Percentiles rank a stretch among this genome's conserved stretches.
phyloP scores from a whole-genome alignment of 2,329 filamentous ascomycete genomes.

The Colletotrichum lini region DNA sequence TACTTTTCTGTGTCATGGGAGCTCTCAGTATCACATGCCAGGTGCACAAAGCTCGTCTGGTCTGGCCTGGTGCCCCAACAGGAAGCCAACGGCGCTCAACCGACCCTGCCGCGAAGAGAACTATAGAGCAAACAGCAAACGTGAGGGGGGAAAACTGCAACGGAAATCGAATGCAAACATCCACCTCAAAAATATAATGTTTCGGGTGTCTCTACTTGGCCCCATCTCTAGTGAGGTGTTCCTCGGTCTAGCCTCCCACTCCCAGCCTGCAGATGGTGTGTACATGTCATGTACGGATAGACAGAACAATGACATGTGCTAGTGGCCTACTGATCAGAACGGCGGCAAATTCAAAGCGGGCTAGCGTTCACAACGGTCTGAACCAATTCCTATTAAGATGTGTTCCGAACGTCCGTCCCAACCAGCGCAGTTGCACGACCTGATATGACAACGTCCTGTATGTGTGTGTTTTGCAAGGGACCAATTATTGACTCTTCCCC shows the following conservation, averaged over 20 bases:
- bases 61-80: slow-evolving; percentile 22
- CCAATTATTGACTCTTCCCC: slow-evolving; percentile 25
- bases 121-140: no score
- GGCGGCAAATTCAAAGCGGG: not conserved
- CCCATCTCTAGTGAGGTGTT: slow-evolving; percentile 17
- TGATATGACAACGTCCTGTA: not conserved
- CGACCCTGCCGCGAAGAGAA: no score
- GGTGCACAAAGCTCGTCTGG: not conserved
- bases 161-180: not conserved
- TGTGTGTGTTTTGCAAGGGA: not conserved
- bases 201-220: not conserved
- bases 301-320: slow-evolving; percentile 34
- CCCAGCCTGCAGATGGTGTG: not conserved
- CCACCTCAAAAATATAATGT: slow-evolving; percentile 22
- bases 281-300: not conserved
- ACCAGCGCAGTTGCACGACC: not conserved
- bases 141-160: not conserved
- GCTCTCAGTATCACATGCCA: slow-evolving; percentile 18
- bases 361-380: slow-evolving; percentile 20
- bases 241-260: slow-evolving; percentile 17
- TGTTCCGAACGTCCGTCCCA: slow-evolving; percentile 2
- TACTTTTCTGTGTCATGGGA: slow-evolving; percentile 5
- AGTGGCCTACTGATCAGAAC: slow-evolving; percentile 21
- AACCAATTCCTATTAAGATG: not conserved
- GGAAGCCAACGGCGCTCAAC: slow-evolving; percentile 13